These are phyloP conservation scores for Sphaceloma murrayae DNA, from an alignment of 2,329 filamentous ascomycete genomes.

Conservation along the genomic window DNA sequence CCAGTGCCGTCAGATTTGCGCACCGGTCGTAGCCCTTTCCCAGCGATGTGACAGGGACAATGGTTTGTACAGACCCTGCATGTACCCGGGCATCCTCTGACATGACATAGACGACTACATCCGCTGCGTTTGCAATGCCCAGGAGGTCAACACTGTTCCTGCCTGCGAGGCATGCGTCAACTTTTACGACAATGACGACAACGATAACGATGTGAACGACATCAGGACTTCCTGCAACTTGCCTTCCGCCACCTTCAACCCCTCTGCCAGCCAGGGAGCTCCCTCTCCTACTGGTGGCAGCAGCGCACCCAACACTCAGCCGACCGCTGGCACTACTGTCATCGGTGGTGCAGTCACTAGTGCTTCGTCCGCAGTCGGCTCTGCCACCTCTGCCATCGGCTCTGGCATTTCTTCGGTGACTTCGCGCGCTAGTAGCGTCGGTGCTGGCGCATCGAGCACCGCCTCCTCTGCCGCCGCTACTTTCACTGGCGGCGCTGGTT, in stretches of 20 bases:
- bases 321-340: constrained; percentile 9
- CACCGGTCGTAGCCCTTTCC: constrained; percentile 23
- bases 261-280: constrained; percentile 6
- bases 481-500: constrained; percentile 9
- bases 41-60: constrained; percentile 24
- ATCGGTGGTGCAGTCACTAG: not conserved
- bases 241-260: constrained; percentile 24
- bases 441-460: constrained; percentile 9
- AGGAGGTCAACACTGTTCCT: constrained; percentile 24
- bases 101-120: constrained; percentile 17
- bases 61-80: constrained; percentile 8
- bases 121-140: constrained; percentile 26
- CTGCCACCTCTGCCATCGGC: not conserved
- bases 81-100: constrained; percentile 18
- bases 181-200: constrained; percentile 24
- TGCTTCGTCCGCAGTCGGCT: not conserved
- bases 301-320: constrained; percentile 2
- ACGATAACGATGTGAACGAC: constrained; percentile 26
- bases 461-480: constrained; percentile 6
- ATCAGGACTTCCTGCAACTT: constrained; percentile 27
- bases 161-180: constrained; percentile 28
- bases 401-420: constrained; percentile 5
- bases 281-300: not conserved
- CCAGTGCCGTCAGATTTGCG: constrained; percentile 26
- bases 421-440: constrained; percentile 1